Percentiles rank a stretch among this genome's conserved stretches.
Conservation (phyloP, 139 green algal species). For the Gonium pectorale region DNA sequence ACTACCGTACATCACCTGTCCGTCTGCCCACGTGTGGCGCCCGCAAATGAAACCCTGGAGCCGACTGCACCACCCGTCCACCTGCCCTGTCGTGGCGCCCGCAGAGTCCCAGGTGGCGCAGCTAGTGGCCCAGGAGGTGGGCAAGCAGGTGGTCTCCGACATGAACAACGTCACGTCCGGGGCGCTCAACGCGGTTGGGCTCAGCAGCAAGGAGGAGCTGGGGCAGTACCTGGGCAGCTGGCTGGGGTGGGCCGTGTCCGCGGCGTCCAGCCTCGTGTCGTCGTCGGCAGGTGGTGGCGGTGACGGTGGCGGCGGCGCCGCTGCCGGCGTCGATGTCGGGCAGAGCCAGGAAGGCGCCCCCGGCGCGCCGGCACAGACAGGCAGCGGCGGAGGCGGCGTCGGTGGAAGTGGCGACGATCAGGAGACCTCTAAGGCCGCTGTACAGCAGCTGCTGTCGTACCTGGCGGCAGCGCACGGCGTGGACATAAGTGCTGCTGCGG, state of each 20-base stretch:
- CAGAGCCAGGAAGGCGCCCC: background rate
- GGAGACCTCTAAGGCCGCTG: background rate
- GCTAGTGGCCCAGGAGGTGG: slow-evolving; percentile 11
- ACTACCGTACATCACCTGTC: background rate
- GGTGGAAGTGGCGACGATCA: background rate
- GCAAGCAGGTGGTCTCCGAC: background rate
- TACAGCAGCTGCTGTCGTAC: background rate
- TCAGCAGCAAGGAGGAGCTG: slow-evolving; percentile 10
- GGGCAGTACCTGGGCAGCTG: slow-evolving; percentile 33
- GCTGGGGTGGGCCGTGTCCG: slow-evolving; percentile 8
- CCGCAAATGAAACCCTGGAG: no score
- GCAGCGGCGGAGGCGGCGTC: background rate
- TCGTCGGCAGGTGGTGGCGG: background rate
- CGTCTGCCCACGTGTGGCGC: no score
- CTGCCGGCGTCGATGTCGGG: background rate
- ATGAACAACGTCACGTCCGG: slow-evolving; percentile 20
- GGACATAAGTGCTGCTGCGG: background rate
- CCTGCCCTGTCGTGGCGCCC: no score
- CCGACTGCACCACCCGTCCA: no score
- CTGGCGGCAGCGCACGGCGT: background rate
- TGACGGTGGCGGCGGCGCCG: background rate
- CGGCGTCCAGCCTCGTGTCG: background rate
- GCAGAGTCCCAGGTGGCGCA: slow-evolving; percentile 8
- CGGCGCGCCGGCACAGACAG: background rate
- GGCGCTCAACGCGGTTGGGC: slow-evolving; percentile 11